phyloP scores from a whole-genome alignment of 352 stramenopile species.

The Paralagenidium karlingii region DNA sequence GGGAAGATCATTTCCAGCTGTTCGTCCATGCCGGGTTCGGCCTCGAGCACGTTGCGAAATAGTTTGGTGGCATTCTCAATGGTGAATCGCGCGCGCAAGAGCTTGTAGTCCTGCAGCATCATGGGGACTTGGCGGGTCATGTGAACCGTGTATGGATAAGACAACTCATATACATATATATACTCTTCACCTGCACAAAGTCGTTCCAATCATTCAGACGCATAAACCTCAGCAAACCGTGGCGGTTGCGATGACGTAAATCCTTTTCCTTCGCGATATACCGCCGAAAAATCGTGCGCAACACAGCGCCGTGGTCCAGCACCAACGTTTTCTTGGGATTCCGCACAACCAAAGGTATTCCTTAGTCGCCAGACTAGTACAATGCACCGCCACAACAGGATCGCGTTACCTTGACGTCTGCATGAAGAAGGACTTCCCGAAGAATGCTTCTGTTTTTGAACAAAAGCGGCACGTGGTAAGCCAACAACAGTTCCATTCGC shows the following conservation, averaged over 20 bases:
- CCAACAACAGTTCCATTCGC: slow-evolving; percentile 45
- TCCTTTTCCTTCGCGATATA: slow-evolving; percentile 60
- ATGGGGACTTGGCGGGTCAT: not conserved
- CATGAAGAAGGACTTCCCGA: slow-evolving; percentile 32
- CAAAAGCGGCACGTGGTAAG: slow-evolving; percentile 31
- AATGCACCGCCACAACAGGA: too few species aligned
- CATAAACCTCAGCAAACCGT: slow-evolving; percentile 52
- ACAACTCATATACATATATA: too few species aligned
- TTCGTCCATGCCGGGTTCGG: slow-evolving; percentile 17
- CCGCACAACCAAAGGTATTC: too few species aligned
- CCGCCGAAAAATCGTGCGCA: slow-evolving; percentile 57
- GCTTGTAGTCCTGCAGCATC: slow-evolving; percentile 58
- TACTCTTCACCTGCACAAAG: slow-evolving; percentile 29
- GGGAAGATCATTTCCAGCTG: slow-evolving; percentile 58
- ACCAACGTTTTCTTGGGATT: slow-evolving; percentile 27
- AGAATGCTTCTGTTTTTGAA: slow-evolving; percentile 40
- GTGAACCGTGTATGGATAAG: not conserved
- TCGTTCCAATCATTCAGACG: slow-evolving; percentile 48
- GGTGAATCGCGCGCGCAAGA: slow-evolving; percentile 43
- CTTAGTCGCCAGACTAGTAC: too few species aligned
- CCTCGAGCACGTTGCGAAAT: slow-evolving; percentile 55
- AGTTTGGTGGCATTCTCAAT: slow-evolving; percentile 33
- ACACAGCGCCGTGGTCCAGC: slow-evolving; percentile 37
- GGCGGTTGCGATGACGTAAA: not conserved
- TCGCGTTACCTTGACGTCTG: slow-evolving; percentile 46